Evolutionary conservation across 495 filamentous ascomycete species (phyloP), one percentile per base, ranked within the genome.

Genomic region (Penicillium antarcticum): DNA sequence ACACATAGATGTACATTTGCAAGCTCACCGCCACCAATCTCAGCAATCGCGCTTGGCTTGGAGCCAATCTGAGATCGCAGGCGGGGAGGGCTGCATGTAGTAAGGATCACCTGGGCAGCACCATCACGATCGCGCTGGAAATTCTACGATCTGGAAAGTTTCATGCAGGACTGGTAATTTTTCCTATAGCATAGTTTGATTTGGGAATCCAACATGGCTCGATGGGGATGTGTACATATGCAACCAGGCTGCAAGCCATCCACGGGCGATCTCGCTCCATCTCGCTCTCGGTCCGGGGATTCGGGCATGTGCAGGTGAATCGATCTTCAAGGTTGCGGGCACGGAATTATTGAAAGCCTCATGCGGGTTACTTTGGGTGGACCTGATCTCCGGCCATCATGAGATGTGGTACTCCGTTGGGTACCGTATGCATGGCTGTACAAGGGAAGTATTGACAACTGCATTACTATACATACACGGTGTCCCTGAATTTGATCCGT

Each of bases 1-100:
- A 10, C 26, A 17, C 33, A 40, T 17, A 6, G 10, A 41, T 18
- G n/a, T 29, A n/a, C 23, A 48, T 31, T 32, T 17, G 24, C 19
- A 53, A 34, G n/a, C 49, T 50, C 59, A 62, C 56, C 59, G 52
- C 59, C 36, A 53, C 42, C 39, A 31, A 14, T 38, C 35, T 38
- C 24, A 46, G 32, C 34, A 13, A 38, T 34, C 48, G 40, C 35
- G 34, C 35, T 40, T 41, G 32, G 40, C 39, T 16, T 19, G 11
- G 37, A 23, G 32, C 6, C 37, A 42, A 62, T 56, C 55, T 58
- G 14, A 59, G 48, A 56, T 55, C 45, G 32, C 46, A 47, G 42
- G 33, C 17, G 43, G 42, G 33, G 43, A 24, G n/a, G 33, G 34
- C 48, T 53, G 11, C 18, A 41, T 34, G 42, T 18, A 53, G 56